Evolutionary conservation across 768 basidiomycete genomes (phyloP).

Genomic region (Hygrophoropsis aurantiaca): DNA sequence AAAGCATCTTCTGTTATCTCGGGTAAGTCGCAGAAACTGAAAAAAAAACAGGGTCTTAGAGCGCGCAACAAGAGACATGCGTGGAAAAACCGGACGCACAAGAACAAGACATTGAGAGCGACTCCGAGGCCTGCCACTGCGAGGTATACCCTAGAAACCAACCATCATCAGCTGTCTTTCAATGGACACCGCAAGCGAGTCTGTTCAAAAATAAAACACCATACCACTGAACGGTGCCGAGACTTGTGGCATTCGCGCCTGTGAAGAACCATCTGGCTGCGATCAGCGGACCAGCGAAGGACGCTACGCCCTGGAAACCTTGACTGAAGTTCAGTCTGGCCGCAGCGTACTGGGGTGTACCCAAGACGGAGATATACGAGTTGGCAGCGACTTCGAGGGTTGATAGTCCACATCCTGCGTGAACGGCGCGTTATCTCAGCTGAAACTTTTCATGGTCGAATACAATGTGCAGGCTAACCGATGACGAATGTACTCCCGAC

Average conservation of each 20-base stretch:
- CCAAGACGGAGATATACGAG: constrained; percentile 74
- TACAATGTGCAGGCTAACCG: constrained; percentile 32
- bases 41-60: constrained; percentile 3
- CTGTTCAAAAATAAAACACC: too few relatives aligned
- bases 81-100: constrained; percentile 34
- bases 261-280: constrained; percentile 75
- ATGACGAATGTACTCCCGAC: constrained; percentile 74
- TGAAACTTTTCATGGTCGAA: not conserved
- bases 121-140: constrained; percentile 64
- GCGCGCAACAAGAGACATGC: too few relatives aligned
- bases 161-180: constrained; percentile 7
- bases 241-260: constrained; percentile 56
- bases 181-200: too few relatives aligned
- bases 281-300: constrained; percentile 73
- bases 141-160: constrained; percentile 53
- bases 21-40: constrained; percentile 64
- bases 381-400: constrained; percentile 75
- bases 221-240: constrained; percentile 72
- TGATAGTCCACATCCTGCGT: constrained; percentile 59
- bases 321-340: constrained; percentile 79
- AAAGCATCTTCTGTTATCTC: constrained; percentile 73
- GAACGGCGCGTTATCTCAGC: too few relatives aligned
- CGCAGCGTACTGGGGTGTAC: constrained; percentile 67
- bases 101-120: constrained; percentile 63
- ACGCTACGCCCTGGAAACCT: constrained; percentile 75